phyloP scores from a whole-genome alignment of 305 asterid species.

The Fraxinus sp. region DNA sequence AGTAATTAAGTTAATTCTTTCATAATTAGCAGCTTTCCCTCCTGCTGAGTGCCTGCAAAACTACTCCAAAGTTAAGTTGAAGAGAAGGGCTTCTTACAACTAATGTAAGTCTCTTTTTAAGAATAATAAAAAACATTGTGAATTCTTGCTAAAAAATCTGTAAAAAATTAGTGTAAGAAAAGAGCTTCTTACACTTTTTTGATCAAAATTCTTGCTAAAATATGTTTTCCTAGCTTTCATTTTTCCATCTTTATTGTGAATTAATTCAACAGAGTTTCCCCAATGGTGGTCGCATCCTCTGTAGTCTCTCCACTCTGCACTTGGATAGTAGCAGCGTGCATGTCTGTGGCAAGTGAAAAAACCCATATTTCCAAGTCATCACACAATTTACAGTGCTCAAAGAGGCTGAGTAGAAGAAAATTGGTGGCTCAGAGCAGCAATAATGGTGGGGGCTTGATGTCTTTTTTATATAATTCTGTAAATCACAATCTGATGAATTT shows the following conservation, averaged over 20 bases:
- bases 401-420: conserved; percentile 28
- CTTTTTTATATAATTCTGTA: conserved; percentile 23
- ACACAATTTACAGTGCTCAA: conserved; percentile 21
- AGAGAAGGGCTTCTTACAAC: conserved; percentile 2
- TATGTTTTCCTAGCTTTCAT: not conserved
- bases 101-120: conserved; percentile 12
- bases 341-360: conserved; percentile 32
- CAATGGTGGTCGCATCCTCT: conserved; percentile 30
- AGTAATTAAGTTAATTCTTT: not conserved
- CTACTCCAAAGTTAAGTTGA: not conserved
- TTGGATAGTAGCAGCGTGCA: conserved; percentile 43
- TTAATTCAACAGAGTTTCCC: not conserved
- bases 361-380: conserved; percentile 19
- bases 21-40: not conserved
- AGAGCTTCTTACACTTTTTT: not conserved
- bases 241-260: not conserved
- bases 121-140: not conserved
- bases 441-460: conserved; percentile 23
- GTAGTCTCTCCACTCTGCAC: conserved; percentile 41
- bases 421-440: conserved; percentile 17
- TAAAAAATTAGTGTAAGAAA: not conserved
- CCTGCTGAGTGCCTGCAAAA: not conserved
- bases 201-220: not conserved
- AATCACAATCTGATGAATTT: conserved; percentile 27
- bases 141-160: not conserved